phyloP scores from a whole-genome alignment of 306 rosid species.

The Malus sylvestris region DNA sequence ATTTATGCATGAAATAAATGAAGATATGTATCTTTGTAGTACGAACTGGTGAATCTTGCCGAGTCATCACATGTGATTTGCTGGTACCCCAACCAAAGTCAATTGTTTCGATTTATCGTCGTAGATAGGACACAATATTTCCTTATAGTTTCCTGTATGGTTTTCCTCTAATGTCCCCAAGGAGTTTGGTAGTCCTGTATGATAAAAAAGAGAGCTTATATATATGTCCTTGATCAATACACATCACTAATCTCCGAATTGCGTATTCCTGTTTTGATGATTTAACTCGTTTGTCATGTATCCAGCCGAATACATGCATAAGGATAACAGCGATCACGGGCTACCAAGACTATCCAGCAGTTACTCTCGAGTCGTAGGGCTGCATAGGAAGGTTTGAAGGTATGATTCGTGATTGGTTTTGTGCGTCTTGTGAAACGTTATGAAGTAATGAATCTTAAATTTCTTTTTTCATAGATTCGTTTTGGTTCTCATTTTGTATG shows the following conservation, averaged over 20 bases:
- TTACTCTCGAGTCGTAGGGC: constrained; percentile 53
- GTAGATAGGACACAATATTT: not conserved
- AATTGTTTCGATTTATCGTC: not conserved
- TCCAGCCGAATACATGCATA: constrained; percentile 86
- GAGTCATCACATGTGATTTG: not conserved
- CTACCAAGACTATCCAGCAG: constrained; percentile 79
- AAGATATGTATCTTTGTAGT: not conserved
- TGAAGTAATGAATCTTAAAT: constrained; percentile 13
- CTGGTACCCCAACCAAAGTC: not conserved
- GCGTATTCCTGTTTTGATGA: constrained; percentile 11
- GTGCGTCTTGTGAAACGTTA: not conserved
- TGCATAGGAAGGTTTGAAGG: not conserved
- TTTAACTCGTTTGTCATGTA: constrained; percentile 3
- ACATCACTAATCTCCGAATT: not conserved
- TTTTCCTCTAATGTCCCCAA: not conserved
- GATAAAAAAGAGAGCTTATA: not conserved
- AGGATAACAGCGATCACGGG: constrained; percentile 82
- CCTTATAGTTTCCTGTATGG: not conserved
- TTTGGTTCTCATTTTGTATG: not conserved
- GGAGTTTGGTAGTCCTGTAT: not conserved
- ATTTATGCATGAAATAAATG: not conserved
- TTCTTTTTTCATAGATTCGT: not conserved
- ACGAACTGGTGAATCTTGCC: not conserved
- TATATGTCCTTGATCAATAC: not conserved
- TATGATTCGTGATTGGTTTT: not conserved